A percentile compares a stretch with the other conserved stretches of the same genome.
Evolutionary conservation across 345 rosid genomes (phyloP).

Genomic region (Moricandia moricandioides): DNA sequence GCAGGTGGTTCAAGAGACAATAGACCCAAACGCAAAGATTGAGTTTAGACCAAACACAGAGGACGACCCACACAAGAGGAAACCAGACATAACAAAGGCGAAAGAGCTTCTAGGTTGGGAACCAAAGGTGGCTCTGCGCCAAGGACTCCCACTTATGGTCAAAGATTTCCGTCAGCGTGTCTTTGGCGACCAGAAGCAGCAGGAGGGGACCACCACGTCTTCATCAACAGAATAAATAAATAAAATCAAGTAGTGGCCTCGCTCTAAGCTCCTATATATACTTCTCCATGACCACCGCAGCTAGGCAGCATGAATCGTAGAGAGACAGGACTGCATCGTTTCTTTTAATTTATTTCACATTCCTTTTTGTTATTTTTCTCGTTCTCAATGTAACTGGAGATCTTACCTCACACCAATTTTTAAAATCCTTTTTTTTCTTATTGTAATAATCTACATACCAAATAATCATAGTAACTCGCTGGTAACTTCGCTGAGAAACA

Average conservation of each 20-base stretch:
- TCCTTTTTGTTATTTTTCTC: not conserved
- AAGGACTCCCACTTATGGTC: slow-evolving; percentile 95
- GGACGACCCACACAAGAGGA: slow-evolving; percentile 99
- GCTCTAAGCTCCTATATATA: not conserved
- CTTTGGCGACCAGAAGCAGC: slow-evolving; percentile 89
- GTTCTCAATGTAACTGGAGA: not conserved
- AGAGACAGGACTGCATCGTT: slow-evolving; percentile 3
- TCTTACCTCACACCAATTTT: slow-evolving; percentile 24
- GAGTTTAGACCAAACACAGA: slow-evolving; percentile 94
- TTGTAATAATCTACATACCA: not conserved
- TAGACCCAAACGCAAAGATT: slow-evolving; percentile 87
- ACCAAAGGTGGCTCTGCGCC: slow-evolving; percentile 78
- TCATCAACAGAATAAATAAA: slow-evolving; percentile 36
- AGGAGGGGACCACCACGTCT: slow-evolving; percentile 46
- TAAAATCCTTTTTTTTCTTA: not conserved
- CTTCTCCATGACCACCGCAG: not conserved
- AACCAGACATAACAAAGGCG: slow-evolving; percentile 89
- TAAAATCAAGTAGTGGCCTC: not conserved
- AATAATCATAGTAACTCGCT: not conserved
- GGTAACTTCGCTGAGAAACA: not conserved
- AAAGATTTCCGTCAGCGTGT: slow-evolving; percentile 86
- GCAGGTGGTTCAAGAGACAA: slow-evolving; percentile 96
- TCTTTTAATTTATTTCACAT: not conserved
- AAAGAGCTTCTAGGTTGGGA: slow-evolving; percentile 92
- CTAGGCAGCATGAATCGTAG: not conserved